Evolutionary conservation across 2,329 filamentous ascomycete species (phyloP).

Genomic region (Diaporthe longicolla): DNA sequence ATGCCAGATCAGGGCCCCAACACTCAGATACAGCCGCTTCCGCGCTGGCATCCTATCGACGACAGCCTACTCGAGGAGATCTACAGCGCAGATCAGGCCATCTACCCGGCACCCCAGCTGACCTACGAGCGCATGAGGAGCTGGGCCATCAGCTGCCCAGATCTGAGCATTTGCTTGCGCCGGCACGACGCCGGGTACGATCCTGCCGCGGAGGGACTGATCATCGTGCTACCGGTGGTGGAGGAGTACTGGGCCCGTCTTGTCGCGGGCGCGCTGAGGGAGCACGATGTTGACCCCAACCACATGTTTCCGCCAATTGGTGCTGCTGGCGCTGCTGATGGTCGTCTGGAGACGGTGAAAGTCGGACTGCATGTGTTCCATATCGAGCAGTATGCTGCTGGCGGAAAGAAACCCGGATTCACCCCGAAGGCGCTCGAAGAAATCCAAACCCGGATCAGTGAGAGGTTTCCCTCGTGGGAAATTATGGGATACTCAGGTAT

Average conservation of each 20-base stretch:
- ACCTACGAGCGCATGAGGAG: constrained; percentile 34
- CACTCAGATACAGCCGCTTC: background rate
- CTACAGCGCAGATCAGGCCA: constrained; percentile 40
- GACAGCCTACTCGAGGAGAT: constrained; percentile 30
- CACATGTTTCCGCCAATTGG: constrained; percentile 29
- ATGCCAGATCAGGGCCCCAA: background rate
- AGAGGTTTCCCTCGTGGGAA: constrained; percentile 14
- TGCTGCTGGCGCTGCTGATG: background rate
- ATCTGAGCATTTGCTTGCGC: constrained; percentile 31
- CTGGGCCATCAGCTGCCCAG: constrained; percentile 35
- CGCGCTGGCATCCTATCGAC: constrained; percentile 31
- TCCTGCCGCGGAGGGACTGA: background rate
- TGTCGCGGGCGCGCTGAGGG: constrained; percentile 3
- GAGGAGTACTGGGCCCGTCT: constrained; percentile 30
- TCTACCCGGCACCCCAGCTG: constrained; percentile 37
- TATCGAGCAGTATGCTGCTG: constrained; percentile 22
- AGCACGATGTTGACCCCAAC: constrained; percentile 37
- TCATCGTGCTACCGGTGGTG: constrained; percentile 37
- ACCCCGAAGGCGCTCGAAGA: constrained; percentile 33
- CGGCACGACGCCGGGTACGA: background rate
- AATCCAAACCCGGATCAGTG: constrained; percentile 16
- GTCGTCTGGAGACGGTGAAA: background rate
- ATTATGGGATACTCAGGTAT: constrained; percentile 38
- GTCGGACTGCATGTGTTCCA: constrained; percentile 41
- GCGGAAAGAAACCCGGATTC: background rate